Base-by-base conservation (phyloP, 1,284 basidiomycete species). In the Meripilus lineatus region DNA sequence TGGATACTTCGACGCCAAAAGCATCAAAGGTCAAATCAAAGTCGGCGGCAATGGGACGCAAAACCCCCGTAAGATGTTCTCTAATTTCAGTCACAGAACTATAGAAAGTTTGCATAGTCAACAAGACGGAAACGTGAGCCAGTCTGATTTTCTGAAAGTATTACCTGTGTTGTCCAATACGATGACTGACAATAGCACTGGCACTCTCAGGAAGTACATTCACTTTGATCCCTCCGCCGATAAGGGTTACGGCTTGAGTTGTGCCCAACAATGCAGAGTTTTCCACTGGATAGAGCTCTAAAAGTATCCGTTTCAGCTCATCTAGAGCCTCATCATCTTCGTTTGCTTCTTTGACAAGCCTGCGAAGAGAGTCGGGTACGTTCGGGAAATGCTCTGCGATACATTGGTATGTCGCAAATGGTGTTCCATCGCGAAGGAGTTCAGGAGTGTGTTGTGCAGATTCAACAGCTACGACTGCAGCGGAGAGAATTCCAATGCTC, bases 231-330 rank as follows among this genome's bases (percentile, higher is more conserved):
- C 81, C 81, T 1, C 80, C 81, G 7, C 62, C 54, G 32, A 82
- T 67, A 4, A 84, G 56, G 55, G 81, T 77, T 32, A 78, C 69
- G 1, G 81, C 81, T 53, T 81, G 80, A 1, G 80, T 80, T 1
- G 81, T 81, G 32, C 70, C 67, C 14, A 77, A 61, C 22, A 70
- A 52, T 14, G 62, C 59, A 15, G 55, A 57, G 45, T 59, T 51
- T 25, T 59, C 61, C 5, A 38, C 35, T 1, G 53, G 53, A 45
- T 67, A 49, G 43, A 66, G 50, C 32, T 51, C 44, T 44, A 68
- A 62, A 0, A 77, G 51, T 14, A 63, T 51, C 40, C 65, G 52
- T 51, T 75, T 70, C 5, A 74, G 67, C 32, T 64, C 56, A 8
- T 55, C 58, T 26, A 77, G 58, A 0, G 71, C 72, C 47, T 57